These are phyloP conservation scores for Leccinum angustisporum DNA, from an alignment of 1,284 basidiomycete species.

Conservation along the genomic window DNA sequence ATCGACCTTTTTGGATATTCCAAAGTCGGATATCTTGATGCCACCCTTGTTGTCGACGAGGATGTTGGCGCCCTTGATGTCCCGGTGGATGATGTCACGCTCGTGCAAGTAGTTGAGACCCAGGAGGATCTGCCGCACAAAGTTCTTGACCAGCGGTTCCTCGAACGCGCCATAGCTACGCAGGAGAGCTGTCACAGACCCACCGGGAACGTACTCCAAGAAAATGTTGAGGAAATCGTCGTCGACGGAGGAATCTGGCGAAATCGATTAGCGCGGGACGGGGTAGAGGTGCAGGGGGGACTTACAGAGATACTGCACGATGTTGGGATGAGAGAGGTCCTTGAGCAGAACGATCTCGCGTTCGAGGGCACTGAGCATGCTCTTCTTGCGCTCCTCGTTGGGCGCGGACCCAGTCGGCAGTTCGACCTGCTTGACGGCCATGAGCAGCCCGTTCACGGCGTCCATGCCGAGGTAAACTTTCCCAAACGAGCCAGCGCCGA, in stretches of 20 bases:
- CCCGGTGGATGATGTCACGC: slow-evolving; percentile 94
- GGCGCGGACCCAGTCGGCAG: slow-evolving; percentile 83
- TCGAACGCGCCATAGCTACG: slow-evolving; percentile 97
- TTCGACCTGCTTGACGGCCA: slow-evolving; percentile 99
- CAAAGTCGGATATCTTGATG: slow-evolving; percentile 98
- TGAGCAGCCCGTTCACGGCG: slow-evolving; percentile 87
- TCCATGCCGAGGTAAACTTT: slow-evolving; percentile 98
- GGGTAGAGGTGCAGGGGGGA: slow-evolving; percentile 11
- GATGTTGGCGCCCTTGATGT: slow-evolving; percentile 98
- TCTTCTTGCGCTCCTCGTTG: slow-evolving; percentile 92
- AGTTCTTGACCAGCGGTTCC: slow-evolving; percentile 91
- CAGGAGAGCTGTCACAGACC: slow-evolving; percentile 90
- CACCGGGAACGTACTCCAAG: slow-evolving; percentile 97
- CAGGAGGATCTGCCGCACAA: slow-evolving; percentile 90
- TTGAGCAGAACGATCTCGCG: slow-evolving; percentile 96
- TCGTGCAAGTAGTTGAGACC: slow-evolving; percentile 94
- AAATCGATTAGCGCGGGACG: not conserved
- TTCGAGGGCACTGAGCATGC: slow-evolving; percentile 94
- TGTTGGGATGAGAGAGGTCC: slow-evolving; percentile 94
- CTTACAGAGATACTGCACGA: slow-evolving; percentile 95
- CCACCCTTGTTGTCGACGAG: slow-evolving; percentile 98
- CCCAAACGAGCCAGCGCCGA: slow-evolving; percentile 95
- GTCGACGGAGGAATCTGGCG: slow-evolving; percentile 83
- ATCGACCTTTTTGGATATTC: slow-evolving; percentile 96
- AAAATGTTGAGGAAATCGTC: slow-evolving; percentile 95